Evolutionary conservation across 306 rosid genomes (phyloP).

Genomic region (Abrus precatorius): DNA sequence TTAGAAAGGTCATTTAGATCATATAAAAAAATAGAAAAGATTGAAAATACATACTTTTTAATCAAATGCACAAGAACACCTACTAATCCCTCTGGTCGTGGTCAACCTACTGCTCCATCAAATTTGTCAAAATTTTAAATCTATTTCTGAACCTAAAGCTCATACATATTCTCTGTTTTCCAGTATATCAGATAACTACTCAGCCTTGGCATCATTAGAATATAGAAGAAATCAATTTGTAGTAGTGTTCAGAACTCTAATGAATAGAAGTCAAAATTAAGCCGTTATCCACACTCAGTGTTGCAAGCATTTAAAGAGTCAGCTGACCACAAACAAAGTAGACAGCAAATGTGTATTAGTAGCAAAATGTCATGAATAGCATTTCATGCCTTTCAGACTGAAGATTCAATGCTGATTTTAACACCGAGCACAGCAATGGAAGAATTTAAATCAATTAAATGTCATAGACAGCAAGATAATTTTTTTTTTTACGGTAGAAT

Average conservation of each 20-base stretch:
- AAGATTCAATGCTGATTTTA: slow-evolving; percentile 12
- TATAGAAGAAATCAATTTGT: not conserved
- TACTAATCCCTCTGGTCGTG: too few species aligned
- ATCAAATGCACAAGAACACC: too few species aligned
- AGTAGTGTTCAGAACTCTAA: not conserved
- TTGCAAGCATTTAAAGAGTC: slow-evolving; percentile 25
- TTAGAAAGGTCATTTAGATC: not conserved
- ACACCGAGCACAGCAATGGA: slow-evolving; percentile 14
- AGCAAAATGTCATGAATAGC: slow-evolving; percentile 11
- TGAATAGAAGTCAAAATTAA: slow-evolving; percentile 4
- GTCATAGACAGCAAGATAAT: slow-evolving; percentile 20
- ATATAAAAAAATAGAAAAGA: slow-evolving; percentile 8
- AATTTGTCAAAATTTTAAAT: slow-evolving; percentile 11
- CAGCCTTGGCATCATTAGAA: slow-evolving; percentile 13
- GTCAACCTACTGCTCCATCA: not conserved
- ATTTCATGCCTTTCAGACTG: slow-evolving; percentile 36
- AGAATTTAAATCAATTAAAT: slow-evolving; percentile 20
- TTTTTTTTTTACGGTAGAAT: slow-evolving; percentile 25
- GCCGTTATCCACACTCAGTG: not conserved
- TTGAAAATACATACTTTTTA: not conserved
- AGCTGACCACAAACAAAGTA: slow-evolving; percentile 25
- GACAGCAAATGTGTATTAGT: slow-evolving; percentile 15
- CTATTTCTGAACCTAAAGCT: not conserved
- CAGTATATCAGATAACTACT: slow-evolving; percentile 29
- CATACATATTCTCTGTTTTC: slow-evolving; percentile 9